Conservation (phyloP, 768 basidiomycete species). For the Trametes sanguinea region DNA sequence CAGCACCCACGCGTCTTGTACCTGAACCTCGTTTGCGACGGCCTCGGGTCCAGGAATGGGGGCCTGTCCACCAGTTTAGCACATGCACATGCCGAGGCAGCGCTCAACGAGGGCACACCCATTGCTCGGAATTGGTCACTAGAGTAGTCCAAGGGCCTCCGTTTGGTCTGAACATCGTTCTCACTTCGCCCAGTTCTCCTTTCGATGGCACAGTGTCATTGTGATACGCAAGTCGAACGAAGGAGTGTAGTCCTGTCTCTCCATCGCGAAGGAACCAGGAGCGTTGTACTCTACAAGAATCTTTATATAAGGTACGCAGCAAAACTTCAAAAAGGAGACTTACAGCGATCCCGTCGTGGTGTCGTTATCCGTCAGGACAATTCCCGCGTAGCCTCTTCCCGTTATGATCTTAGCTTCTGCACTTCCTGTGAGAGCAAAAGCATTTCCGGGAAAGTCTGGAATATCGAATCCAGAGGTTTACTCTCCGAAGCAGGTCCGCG, state of each 20-base stretch:
- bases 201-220: slow-evolving; percentile 24
- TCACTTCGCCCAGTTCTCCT: slow-evolving; percentile 30
- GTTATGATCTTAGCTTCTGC: slow-evolving; percentile 15
- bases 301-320: neutral
- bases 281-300: slow-evolving; percentile 22
- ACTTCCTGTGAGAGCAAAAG: slow-evolving; percentile 21
- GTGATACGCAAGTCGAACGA: slow-evolving; percentile 30
- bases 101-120: slow-evolving; percentile 13
- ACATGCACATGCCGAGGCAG: neutral
- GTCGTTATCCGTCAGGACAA: slow-evolving; percentile 32
- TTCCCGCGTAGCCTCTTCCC: slow-evolving; percentile 29
- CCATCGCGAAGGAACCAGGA: slow-evolving; percentile 33
- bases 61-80: slow-evolving; percentile 15
- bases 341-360: slow-evolving; percentile 19
- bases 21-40: slow-evolving; percentile 23
- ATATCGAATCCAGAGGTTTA: neutral
- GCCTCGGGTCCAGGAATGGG: slow-evolving; percentile 27
- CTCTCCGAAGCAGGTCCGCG: too few relatives aligned
- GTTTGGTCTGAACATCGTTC: slow-evolving; percentile 36
- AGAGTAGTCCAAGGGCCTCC: slow-evolving; percentile 30
- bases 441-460: slow-evolving; percentile 29
- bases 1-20: slow-evolving; percentile 28
- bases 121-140: slow-evolving; percentile 32
- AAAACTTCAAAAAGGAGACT: slow-evolving; percentile 7
- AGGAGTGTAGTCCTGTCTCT: slow-evolving; percentile 33